phyloP scores from a whole-genome alignment of 352 stramenopile species.

The Pythium rishiriense region DNA sequence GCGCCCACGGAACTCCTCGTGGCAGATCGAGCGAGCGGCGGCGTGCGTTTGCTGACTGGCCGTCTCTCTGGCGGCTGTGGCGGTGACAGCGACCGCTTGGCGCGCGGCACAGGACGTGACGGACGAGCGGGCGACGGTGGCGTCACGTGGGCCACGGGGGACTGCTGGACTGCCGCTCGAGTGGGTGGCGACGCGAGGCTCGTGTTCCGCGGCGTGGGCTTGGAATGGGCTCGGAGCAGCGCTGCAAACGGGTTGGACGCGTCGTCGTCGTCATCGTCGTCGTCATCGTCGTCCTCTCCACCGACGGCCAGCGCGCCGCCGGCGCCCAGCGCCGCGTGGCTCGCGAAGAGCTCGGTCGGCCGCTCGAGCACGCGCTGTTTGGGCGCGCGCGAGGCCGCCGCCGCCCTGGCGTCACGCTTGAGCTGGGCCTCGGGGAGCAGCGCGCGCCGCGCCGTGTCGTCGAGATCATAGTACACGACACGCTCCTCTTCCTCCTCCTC shows the following conservation, averaged over 20 bases:
- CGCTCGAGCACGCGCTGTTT: constrained; percentile 25
- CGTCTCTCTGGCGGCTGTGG: background rate
- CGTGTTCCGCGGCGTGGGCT: background rate
- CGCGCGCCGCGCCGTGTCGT: constrained; percentile 29
- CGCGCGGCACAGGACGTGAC: background rate
- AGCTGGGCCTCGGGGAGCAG: constrained; percentile 13
- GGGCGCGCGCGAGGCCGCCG: background rate
- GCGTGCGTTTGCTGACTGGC: background rate
- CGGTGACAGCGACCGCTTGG: constrained; percentile 3
- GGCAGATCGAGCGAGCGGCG: background rate
- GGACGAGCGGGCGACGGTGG: background rate
- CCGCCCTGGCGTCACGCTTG: constrained; percentile 8
- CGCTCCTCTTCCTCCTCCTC: constrained; percentile 42
- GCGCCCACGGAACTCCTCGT: background rate
- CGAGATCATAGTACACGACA: constrained; percentile 67
- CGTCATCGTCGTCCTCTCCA: constrained; percentile 33
- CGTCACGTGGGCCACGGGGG: background rate
- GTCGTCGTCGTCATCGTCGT: constrained; percentile 27
- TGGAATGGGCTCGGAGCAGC: constrained; percentile 40
- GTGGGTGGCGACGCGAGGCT: background rate
- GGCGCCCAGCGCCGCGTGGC: constrained; percentile 23
- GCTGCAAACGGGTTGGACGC: constrained; percentile 68
- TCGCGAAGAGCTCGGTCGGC: constrained; percentile 47
- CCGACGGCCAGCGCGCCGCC: background rate
- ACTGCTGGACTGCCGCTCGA: background rate